phyloP scores from a whole-genome alignment of 2,329 filamentous ascomycete species.

The Pseudophaeomoniella oleicola region DNA sequence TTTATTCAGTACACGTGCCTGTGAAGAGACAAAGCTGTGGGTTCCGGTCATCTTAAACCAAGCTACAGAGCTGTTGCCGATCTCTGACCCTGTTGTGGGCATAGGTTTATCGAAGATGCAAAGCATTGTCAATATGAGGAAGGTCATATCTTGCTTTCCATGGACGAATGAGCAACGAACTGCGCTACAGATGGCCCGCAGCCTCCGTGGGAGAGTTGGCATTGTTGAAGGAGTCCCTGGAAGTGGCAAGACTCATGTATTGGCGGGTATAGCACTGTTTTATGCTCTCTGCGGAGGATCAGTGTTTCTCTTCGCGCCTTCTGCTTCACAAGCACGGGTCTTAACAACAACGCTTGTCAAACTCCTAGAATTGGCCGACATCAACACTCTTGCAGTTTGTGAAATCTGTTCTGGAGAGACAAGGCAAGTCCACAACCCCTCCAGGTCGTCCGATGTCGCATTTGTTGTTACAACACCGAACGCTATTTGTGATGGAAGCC shows the following conservation, averaged over 20 bases:
- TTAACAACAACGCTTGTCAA: background rate
- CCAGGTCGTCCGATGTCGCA: background rate
- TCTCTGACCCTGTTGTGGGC: background rate
- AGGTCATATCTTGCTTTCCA: background rate
- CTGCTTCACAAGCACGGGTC: background rate
- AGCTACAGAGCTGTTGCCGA: background rate
- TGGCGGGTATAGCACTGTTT: background rate
- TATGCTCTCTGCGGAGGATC: background rate
- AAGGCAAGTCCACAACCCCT: too few relatives aligned
- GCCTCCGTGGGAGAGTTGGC: background rate
- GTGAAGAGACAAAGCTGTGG: background rate
- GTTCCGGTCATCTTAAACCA: background rate
- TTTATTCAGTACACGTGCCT: background rate
- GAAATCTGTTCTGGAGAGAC: background rate
- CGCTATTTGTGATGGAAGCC: background rate
- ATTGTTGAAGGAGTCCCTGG: background rate
- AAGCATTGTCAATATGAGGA: background rate
- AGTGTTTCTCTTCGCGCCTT: background rate
- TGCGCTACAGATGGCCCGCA: background rate
- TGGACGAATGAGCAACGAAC: background rate
- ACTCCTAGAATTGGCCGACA: background rate
- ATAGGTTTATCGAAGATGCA: background rate
- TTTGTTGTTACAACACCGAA: conserved; percentile 1
- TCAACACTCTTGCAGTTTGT: background rate
- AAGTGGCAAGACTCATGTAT: background rate